Conservation (phyloP, 2,329 filamentous ascomycete species). For the Xylariaceae sp. region DNA sequence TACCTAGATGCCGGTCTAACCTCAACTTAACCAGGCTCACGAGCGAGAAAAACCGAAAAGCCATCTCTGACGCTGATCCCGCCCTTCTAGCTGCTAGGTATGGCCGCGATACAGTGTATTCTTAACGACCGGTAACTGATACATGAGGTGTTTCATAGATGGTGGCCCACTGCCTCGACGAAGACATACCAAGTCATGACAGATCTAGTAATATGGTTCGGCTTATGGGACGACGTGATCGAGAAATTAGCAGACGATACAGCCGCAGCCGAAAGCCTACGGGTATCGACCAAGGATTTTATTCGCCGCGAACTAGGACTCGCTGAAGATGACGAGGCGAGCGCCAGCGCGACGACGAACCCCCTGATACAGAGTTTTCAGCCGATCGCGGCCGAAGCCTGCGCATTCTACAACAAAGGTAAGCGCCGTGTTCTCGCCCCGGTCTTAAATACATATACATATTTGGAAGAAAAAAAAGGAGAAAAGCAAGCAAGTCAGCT, state of each 20-base stretch:
- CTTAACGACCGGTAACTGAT: constrained; percentile 7
- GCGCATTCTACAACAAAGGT: constrained; percentile 34
- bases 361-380: constrained; percentile 33
- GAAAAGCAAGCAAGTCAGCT: background rate
- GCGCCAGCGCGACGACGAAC: constrained; percentile 8
- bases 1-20: background rate
- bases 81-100: constrained; percentile 38
- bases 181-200: constrained; percentile 32
- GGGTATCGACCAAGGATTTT: constrained; percentile 34
- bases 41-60: constrained; percentile 24
- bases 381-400: constrained; percentile 29
- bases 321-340: background rate
- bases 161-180: constrained; percentile 35
- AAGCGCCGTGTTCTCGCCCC: no score
- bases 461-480: background rate
- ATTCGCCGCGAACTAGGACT: constrained; percentile 28
- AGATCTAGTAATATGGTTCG: constrained; percentile 38
- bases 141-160: constrained; percentile 30
- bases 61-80: constrained; percentile 32
- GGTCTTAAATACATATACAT: no score
- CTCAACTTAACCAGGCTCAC: background rate
- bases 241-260: constrained; percentile 29
- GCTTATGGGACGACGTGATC: constrained; percentile 37
- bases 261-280: constrained; percentile 29
- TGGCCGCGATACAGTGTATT: no score